A percentile compares a stretch with the other conserved stretches of the same genome.
These are phyloP conservation scores for Phellopilus nigrolimitatus DNA, from an alignment of 1,284 basidiomycete genomes.

Conservation along the genomic window DNA sequence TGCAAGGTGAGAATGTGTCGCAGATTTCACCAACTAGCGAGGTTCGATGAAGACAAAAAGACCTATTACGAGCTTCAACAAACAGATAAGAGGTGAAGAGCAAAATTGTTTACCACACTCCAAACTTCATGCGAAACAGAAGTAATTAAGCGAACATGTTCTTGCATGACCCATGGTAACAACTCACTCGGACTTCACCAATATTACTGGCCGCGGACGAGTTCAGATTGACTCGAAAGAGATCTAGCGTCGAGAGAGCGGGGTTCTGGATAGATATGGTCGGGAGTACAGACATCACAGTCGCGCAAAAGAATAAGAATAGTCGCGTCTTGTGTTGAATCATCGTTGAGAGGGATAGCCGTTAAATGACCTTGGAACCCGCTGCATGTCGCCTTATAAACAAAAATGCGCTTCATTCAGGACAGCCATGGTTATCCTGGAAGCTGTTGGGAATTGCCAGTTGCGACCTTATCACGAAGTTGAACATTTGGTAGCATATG, in stretches of 20 bases:
- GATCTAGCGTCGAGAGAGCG: not conserved
- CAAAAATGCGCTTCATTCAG: too few species aligned
- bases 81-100: not conserved
- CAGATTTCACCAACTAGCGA: not conserved
- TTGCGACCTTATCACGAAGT: too few species aligned
- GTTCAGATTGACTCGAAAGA: slow-evolving; percentile 2
- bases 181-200: slow-evolving; percentile 6
- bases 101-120: slow-evolving; percentile 2
- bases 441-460: too few species aligned
- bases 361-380: too few species aligned
- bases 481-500: too few species aligned
- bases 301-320: slow-evolving; percentile 5
- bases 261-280: slow-evolving; percentile 6
- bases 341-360: not conserved
- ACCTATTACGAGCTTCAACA: slow-evolving; percentile 1
- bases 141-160: not conserved
- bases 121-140: not conserved
- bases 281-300: slow-evolving; percentile 8
- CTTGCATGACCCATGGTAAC: too few species aligned
- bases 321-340: not conserved
- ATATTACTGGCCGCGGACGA: not conserved
- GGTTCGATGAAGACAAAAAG: slow-evolving; percentile 6
- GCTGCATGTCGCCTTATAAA: too few species aligned
- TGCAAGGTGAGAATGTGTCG: slow-evolving; percentile 8
- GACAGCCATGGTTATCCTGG: too few species aligned